phyloP scores from a whole-genome alignment of 768 basidiomycete species.

The Xanthoconium stramineum region DNA sequence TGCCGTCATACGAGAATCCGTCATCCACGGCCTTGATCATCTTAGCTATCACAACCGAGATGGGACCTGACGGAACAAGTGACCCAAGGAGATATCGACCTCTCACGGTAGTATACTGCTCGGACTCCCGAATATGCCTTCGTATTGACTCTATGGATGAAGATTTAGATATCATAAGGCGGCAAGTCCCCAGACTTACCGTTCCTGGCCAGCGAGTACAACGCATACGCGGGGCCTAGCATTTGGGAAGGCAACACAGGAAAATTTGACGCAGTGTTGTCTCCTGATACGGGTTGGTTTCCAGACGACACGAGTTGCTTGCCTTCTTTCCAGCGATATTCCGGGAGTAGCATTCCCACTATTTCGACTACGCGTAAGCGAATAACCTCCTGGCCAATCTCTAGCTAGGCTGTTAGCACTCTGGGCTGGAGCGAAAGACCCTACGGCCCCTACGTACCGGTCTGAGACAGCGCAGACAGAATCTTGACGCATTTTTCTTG shows the following conservation, averaged over 20 bases:
- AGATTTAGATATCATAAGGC: neutral
- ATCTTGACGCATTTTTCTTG: neutral
- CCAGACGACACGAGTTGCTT: neutral
- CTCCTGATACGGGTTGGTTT: neutral
- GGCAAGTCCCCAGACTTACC: neutral
- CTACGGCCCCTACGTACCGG: neutral
- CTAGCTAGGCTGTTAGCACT: neutral
- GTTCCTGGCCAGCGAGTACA: neutral
- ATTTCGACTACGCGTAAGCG: neutral
- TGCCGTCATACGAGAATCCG: too few species aligned
- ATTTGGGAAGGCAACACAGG: neutral
- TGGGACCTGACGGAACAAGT: neutral
- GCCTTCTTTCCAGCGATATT: neutral
- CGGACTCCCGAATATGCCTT: neutral
- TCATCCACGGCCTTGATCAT: neutral
- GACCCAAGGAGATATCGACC: neutral
- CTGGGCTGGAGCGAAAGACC: neutral
- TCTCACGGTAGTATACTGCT: neutral
- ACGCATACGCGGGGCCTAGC: neutral
- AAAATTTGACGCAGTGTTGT: neutral
- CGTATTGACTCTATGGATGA: neutral
- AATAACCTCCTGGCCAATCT: neutral
- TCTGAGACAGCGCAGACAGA: neutral
- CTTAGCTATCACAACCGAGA: neutral
- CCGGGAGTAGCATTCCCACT: neutral